phyloP scores from a whole-genome alignment of 192 early-diverging fungal genomes.

The Allomyces arbusculus region DNA sequence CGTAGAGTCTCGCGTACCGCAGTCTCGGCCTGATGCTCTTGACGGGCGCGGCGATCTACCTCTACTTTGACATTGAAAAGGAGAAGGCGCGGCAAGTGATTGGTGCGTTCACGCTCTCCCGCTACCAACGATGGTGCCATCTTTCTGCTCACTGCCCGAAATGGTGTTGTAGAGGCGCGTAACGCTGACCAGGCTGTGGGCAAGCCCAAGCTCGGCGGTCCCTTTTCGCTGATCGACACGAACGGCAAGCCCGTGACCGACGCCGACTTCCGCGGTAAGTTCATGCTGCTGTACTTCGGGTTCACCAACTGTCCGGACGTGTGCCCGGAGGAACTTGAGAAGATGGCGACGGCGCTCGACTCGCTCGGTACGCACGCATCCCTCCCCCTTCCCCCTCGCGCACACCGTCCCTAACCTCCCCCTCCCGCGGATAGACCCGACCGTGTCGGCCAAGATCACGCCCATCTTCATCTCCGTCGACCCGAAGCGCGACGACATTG shows the following conservation, averaged over 20 bases:
- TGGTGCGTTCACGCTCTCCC: no score
- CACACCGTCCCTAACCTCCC: no score
- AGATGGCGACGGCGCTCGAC: conserved; percentile 78
- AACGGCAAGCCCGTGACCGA: conserved; percentile 50
- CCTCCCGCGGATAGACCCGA: background rate
- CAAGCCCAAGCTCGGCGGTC: conserved; percentile 75
- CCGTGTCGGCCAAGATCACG: conserved; percentile 18
- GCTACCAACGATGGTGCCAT: background rate
- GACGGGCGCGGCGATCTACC: conserved; percentile 33
- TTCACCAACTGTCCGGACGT: conserved; percentile 99
- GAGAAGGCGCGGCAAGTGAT: conserved; percentile 18
- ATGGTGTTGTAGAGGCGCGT: conserved; percentile 7
- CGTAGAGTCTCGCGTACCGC: conserved; percentile 1
- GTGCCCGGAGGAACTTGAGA: conserved; percentile 96
- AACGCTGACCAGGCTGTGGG: conserved; percentile 28
- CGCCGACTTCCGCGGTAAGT: conserved; percentile 60
- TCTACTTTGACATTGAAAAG: conserved; percentile 45
- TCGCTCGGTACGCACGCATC: conserved; percentile 25
- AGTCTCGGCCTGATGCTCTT: conserved; percentile 22
- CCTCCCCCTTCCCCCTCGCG: no score
- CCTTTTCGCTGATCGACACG: conserved; percentile 68
- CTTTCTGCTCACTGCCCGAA: background rate
- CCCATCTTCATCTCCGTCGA: conserved; percentile 95
- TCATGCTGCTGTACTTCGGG: conserved; percentile 91
- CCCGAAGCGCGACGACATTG: conserved; percentile 76